Conservation (phyloP, 768 basidiomycete species). For the Hydnomerulius pinastri region DNA sequence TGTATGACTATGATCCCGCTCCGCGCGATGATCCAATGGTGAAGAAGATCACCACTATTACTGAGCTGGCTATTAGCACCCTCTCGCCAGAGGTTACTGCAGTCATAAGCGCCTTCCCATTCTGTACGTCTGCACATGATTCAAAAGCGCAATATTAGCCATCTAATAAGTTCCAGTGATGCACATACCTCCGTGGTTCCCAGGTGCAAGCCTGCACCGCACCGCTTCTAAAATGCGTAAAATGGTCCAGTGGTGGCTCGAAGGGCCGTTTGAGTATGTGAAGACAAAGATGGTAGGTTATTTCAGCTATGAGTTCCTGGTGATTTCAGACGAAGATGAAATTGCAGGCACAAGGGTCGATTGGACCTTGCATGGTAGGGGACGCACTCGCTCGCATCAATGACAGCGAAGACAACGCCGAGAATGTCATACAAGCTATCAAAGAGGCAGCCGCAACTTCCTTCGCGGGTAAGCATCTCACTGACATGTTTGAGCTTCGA, state of each 20-base stretch:
- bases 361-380: conserved; percentile 8
- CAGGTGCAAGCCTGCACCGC: conserved; percentile 1
- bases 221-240: background rate
- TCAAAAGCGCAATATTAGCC: too few relatives aligned
- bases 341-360: background rate
- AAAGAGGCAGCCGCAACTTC: conserved; percentile 5
- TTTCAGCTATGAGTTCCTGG: background rate
- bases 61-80: background rate
- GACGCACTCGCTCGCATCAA: conserved; percentile 4
- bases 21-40: background rate
- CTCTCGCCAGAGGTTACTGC: conserved; percentile 1
- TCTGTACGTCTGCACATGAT: background rate
- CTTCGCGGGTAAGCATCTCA: background rate
- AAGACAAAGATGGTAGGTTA: background rate
- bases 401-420: background rate
- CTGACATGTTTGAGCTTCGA: background rate
- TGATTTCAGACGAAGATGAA: background rate
- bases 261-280: conserved; percentile 1
- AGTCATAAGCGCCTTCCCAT: conserved; percentile 4
- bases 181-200: conserved; percentile 7
- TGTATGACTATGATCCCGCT: conserved; percentile 1
- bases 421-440: background rate
- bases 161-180: conserved; percentile 1
- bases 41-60: background rate
- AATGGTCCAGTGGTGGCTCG: background rate